Percentiles rank a stretch among this genome's conserved stretches.
Conservation (phyloP, 805 yeast species). For the Metschnikowia borealis region DNA sequence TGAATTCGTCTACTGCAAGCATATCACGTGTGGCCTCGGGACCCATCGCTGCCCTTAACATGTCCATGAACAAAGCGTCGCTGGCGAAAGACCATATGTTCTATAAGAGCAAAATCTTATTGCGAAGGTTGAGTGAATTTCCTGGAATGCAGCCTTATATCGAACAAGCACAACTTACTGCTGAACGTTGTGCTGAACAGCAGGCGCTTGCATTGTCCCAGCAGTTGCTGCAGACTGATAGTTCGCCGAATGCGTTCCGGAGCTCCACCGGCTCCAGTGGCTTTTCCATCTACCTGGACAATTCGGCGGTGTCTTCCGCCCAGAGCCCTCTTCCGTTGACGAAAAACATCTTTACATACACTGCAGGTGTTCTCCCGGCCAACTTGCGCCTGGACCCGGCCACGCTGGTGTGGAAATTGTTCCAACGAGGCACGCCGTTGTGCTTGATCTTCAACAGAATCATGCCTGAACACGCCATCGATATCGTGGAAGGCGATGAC, state of each 20-base stretch:
- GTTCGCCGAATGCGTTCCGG: conserved; percentile 25
- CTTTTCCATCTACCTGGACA: conserved; percentile 35
- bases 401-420: conserved; percentile 80
- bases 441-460: conserved; percentile 79
- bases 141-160: conserved; percentile 69
- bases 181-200: conserved; percentile 68
- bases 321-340: conserved; percentile 19
- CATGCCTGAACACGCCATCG: conserved; percentile 42
- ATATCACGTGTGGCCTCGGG: conserved; percentile 42
- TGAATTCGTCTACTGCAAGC: conserved; percentile 28
- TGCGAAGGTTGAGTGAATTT: conserved; percentile 51
- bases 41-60: conserved; percentile 40
- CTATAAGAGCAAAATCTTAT: conserved; percentile 57
- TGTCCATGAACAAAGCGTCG: conserved; percentile 62
- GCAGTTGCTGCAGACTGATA: conserved; percentile 28
- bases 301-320: conserved; percentile 19
- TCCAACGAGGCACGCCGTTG: conserved; percentile 89
- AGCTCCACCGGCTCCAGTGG: conserved; percentile 32
- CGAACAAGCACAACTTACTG: conserved; percentile 57
- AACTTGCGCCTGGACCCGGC: conserved; percentile 83
- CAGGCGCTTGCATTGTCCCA: conserved; percentile 56
- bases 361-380: conserved; percentile 75
- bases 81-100: conserved; percentile 64
- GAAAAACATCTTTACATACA: conserved; percentile 54
- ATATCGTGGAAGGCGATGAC: conserved; percentile 73